These are phyloP conservation scores for Cucumis hystrix DNA, from an alignment of 306 rosid genomes.

Conservation along the genomic window DNA sequence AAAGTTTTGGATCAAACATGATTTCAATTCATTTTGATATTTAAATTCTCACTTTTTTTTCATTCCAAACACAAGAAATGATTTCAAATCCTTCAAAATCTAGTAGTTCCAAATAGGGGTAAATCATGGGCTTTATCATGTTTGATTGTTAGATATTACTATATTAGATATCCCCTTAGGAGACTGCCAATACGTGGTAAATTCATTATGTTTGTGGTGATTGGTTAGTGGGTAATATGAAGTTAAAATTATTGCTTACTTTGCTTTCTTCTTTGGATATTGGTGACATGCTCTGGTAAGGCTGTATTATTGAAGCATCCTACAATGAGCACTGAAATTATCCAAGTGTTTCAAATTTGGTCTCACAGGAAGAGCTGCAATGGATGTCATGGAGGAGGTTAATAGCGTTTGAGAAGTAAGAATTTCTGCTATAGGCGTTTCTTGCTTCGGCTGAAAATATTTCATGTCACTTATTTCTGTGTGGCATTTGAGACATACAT, in stretches of 20 bases:
- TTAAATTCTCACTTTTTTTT: no score
- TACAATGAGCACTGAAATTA: background rate
- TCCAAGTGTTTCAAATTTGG: background rate
- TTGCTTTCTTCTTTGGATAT: background rate
- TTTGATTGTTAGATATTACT: background rate
- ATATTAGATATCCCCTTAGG: background rate
- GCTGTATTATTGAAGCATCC: background rate
- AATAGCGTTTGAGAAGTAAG: conserved; percentile 87
- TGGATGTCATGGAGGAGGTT: conserved; percentile 83
- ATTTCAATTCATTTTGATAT: no score
- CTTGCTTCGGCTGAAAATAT: background rate
- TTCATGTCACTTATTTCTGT: background rate
- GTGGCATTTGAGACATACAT: background rate
- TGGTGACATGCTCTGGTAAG: background rate
- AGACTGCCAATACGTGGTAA: background rate
- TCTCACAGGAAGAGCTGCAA: conserved; percentile 82
- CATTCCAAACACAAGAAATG: no score
- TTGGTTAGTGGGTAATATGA: background rate
- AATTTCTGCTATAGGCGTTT: background rate
- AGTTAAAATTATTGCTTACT: background rate
- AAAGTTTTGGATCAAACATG: no score
- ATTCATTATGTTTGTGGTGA: background rate
- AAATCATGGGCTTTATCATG: background rate
- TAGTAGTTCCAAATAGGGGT: no score
- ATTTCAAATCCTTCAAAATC: no score